Evolutionary conservation across 2,329 filamentous ascomycete genomes (phyloP).

Genomic region (Beauveria sp.): DNA sequence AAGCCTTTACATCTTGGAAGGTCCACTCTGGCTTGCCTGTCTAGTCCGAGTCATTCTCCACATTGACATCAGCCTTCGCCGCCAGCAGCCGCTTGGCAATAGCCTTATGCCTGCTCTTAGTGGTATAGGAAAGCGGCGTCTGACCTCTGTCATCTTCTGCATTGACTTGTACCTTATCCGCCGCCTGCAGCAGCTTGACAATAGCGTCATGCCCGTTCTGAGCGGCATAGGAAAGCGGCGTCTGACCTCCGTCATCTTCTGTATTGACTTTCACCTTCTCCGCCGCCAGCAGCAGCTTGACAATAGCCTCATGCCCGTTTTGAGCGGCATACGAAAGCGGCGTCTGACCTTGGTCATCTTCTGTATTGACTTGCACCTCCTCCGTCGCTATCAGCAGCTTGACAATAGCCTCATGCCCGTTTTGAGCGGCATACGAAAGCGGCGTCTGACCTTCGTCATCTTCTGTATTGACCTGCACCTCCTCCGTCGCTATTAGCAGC

Average conservation of each 20-base stretch:
- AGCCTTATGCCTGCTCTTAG: not conserved
- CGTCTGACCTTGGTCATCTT: no score
- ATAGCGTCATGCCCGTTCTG: not conserved
- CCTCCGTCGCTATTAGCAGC: no score
- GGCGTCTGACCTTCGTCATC: not conserved
- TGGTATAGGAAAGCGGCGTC: not conserved
- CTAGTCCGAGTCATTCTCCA: no score
- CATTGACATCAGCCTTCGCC: no score
- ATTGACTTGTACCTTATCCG: no score
- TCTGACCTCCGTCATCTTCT: not conserved
- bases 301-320: not conserved
- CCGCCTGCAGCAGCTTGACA: not conserved
- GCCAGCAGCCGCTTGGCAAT: not conserved
- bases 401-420: not conserved
- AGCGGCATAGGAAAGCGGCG: not conserved
- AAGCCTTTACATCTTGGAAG: no score
- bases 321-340: not conserved
- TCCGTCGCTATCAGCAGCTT: not conserved
- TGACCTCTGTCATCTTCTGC: rapidly evolving
- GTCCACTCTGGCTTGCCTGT: no score
- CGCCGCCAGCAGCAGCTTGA: not conserved
- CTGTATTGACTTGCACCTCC: no score
- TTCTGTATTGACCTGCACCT: no score
- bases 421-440: not conserved
- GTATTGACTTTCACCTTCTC: not conserved